Conservation (phyloP, 306 rosid genomes). For the Dalbergia cultrata region DNA sequence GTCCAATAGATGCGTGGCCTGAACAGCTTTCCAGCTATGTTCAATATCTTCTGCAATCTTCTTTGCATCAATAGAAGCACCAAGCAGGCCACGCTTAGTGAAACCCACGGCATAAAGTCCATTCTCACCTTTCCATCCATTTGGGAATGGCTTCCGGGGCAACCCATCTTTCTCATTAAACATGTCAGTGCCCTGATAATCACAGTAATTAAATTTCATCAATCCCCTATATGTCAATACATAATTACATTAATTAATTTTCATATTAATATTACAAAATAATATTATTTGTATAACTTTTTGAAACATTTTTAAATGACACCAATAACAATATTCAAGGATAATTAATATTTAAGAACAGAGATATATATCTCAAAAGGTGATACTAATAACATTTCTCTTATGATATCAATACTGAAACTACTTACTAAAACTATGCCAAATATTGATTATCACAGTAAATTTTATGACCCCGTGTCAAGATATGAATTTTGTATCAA, state of each 20-base stretch:
- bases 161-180: constrained; percentile 76
- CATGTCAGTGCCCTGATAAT: constrained; percentile 67
- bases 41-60: constrained; percentile 79
- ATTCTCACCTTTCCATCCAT: constrained; percentile 85
- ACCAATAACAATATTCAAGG: too few species aligned
- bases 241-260: too few species aligned
- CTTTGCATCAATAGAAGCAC: constrained; percentile 79
- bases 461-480: neutral
- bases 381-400: too few species aligned
- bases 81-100: constrained; percentile 87
- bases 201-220: too few species aligned
- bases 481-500: neutral
- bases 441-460: neutral
- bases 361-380: too few species aligned
- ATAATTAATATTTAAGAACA: too few species aligned
- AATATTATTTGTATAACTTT: too few species aligned
- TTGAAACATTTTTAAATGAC: too few species aligned
- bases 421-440: too few species aligned
- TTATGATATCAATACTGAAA: too few species aligned
- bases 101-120: constrained; percentile 87
- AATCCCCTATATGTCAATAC: too few species aligned
- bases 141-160: constrained; percentile 72
- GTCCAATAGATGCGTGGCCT: constrained; percentile 49
- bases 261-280: too few species aligned
- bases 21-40: constrained; percentile 61